These are phyloP conservation scores for Sporothrix variecibatus DNA, from an alignment of 2,329 filamentous ascomycete species.

Conservation along the genomic window DNA sequence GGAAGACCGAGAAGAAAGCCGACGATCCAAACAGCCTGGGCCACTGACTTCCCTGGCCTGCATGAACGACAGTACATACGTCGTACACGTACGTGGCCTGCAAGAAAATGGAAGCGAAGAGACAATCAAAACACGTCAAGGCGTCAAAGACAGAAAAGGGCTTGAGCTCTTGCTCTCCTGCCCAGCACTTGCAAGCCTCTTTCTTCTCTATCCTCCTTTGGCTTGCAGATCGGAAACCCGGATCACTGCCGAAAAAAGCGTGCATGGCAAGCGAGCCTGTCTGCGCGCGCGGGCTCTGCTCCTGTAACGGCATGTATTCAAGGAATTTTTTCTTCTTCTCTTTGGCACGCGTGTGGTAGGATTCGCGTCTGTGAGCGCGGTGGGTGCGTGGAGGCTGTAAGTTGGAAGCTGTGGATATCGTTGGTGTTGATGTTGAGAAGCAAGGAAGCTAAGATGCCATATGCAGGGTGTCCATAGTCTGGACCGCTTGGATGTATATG, in stretches of 20 bases:
- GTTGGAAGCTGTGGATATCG: background rate
- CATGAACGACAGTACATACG: background rate
- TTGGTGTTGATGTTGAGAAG: background rate
- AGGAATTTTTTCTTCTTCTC: background rate
- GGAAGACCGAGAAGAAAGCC: background rate
- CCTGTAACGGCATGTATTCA: constrained; percentile 4
- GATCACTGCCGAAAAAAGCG: constrained; percentile 13
- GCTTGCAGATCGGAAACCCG: constrained; percentile 15
- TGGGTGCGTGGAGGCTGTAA: background rate
- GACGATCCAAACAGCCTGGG: background rate
- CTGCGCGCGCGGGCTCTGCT: background rate
- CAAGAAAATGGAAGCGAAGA: background rate
- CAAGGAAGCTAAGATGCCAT: background rate
- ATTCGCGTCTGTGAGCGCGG: constrained; percentile 1
- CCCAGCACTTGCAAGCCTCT: background rate
- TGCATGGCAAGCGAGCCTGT: background rate
- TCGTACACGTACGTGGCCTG: background rate
- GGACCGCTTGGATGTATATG: background rate
- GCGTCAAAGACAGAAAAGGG: background rate
- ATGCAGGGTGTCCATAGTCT: background rate
- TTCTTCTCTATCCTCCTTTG: background rate
- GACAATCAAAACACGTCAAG: background rate
- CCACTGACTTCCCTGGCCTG: background rate
- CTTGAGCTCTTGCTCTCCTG: background rate
- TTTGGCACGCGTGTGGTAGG: background rate